Conservation (phyloP, 1,284 basidiomycete species). For the Ustilago lituana region DNA sequence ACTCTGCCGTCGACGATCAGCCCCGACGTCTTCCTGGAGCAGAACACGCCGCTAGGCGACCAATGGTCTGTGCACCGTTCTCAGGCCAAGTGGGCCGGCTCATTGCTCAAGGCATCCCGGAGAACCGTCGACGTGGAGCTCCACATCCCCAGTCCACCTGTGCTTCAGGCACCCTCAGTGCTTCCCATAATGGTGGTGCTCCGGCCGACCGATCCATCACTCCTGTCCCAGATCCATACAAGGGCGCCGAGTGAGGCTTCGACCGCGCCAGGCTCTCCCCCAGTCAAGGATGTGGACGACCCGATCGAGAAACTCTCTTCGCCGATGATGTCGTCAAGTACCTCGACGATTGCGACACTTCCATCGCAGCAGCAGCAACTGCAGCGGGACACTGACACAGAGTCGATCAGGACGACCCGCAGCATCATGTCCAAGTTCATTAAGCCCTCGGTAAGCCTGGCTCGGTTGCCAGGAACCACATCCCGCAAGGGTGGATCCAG, state of each 20-base stretch:
- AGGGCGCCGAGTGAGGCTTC: constrained; percentile 37
- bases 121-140: constrained; percentile 57
- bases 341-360: constrained; percentile 9
- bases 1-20: constrained; percentile 48
- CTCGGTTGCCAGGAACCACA: constrained; percentile 18
- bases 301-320: constrained; percentile 36
- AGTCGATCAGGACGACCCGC: constrained; percentile 48
- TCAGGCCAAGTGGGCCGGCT: constrained; percentile 57
- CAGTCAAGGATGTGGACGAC: constrained; percentile 26
- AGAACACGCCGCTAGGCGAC: constrained; percentile 35
- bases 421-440: constrained; percentile 47
- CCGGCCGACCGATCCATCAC: constrained; percentile 52
- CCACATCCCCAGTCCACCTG: constrained; percentile 41
- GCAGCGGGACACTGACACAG: constrained; percentile 27
- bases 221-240: constrained; percentile 42
- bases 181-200: constrained; percentile 59
- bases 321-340: constrained; percentile 1
- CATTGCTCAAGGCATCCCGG: constrained; percentile 42
- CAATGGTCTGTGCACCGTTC: constrained; percentile 51
- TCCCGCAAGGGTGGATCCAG: constrained; percentile 38
- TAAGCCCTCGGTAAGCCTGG: constrained; percentile 32
- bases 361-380: constrained; percentile 5
- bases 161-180: constrained; percentile 54
- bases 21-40: constrained; percentile 40
- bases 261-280: constrained; percentile 39